Evolutionary conservation across 2,329 filamentous ascomycete genomes (phyloP).

Genomic region (Boeremia lycopersici): DNA sequence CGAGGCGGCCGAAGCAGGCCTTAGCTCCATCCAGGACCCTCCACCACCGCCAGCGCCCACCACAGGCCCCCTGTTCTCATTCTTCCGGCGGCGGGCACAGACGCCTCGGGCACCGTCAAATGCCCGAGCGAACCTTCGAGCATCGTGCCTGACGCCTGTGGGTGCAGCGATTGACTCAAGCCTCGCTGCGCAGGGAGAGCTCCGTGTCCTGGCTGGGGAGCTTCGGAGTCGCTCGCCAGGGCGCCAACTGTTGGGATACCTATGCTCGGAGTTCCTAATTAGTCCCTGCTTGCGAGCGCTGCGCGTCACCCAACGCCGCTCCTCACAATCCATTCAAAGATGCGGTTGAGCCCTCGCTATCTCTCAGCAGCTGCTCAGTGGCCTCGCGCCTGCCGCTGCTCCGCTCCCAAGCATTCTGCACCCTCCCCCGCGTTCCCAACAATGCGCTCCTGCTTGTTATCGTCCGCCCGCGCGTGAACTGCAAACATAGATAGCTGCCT

Average conservation of each 20-base stretch:
- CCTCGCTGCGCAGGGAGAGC: conserved; percentile 2
- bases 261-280: conserved; percentile 22
- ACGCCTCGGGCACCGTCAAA: conserved; percentile 17
- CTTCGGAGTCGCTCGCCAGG: background rate
- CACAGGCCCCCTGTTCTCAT: conserved; percentile 3
- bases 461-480: background rate
- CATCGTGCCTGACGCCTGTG: no score
- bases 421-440: conserved; percentile 20
- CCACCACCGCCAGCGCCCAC: conserved; percentile 6
- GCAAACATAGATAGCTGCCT: background rate
- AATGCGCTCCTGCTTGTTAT: conserved; percentile 19
- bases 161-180: background rate
- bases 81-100: conserved; percentile 20
- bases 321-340: conserved; percentile 5
- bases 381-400: conserved; percentile 3
- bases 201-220: conserved; percentile 6
- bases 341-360: conserved; percentile 28
- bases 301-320: conserved; percentile 9
- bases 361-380: conserved; percentile 27
- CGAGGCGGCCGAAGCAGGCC: conserved; percentile 39
- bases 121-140: conserved; percentile 15
- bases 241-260: conserved; percentile 23
- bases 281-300: conserved; percentile 28
- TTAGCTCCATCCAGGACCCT: conserved; percentile 18
- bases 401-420: conserved; percentile 17